Evolutionary conservation across 2,329 filamentous ascomycete species (phyloP).

Genomic region (Thelonectria discophora): DNA sequence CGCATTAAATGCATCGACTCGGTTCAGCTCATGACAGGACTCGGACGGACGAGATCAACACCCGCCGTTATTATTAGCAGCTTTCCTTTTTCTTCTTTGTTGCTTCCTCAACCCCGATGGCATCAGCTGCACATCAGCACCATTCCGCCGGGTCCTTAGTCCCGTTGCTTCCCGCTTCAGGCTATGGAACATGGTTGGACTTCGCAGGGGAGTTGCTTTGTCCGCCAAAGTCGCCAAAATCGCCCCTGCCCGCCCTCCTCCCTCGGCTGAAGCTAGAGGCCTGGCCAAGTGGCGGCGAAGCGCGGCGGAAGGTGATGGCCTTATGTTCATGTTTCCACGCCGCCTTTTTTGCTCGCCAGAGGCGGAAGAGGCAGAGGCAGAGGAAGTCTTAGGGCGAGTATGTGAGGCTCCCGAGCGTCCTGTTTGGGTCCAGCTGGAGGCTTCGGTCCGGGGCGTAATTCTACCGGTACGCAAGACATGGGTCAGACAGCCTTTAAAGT

Average conservation of each 20-base stretch:
- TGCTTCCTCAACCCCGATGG: constrained; percentile 8
- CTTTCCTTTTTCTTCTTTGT: constrained; percentile 1
- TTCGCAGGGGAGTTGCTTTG: constrained; percentile 13
- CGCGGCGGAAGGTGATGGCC: constrained; percentile 8
- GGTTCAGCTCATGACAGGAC: constrained; percentile 5
- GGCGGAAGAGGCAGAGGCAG: not conserved
- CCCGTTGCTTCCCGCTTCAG: constrained; percentile 12
- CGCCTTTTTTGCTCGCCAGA: constrained; percentile 9
- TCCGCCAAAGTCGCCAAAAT: constrained; percentile 6
- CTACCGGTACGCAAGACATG: constrained; percentile 14
- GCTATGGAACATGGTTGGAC: constrained; percentile 8
- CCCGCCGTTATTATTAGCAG: not conserved
- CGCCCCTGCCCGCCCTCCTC: constrained; percentile 7
- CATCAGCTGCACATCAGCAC: constrained; percentile 12
- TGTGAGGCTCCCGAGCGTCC: constrained; percentile 14
- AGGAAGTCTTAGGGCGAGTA: not conserved
- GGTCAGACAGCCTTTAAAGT: constrained; percentile 11
- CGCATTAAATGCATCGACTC: constrained; percentile 3
- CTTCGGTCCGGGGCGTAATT: constrained; percentile 15
- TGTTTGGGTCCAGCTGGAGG: constrained; percentile 8
- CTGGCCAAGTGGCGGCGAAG: constrained; percentile 17
- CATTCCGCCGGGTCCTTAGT: constrained; percentile 7
- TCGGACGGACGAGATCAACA: constrained; percentile 11
- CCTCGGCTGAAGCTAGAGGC: constrained; percentile 24
- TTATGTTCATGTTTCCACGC: constrained; percentile 9